These are phyloP conservation scores for Rhizopogon roseolus DNA, from an alignment of 768 basidiomycete genomes.

Conservation along the genomic window DNA sequence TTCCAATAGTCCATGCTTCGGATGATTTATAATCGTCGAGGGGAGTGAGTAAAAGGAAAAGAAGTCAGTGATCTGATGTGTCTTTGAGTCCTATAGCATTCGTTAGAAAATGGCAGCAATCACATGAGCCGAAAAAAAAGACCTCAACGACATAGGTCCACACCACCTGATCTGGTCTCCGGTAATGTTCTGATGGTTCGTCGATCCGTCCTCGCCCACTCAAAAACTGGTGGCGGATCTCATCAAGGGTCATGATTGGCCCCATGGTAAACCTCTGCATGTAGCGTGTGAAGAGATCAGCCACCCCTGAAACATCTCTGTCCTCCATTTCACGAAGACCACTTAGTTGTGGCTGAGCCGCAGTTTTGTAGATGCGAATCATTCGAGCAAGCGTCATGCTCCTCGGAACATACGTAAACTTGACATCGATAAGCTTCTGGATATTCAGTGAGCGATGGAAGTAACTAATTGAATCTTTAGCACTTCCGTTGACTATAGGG, in stretches of 20 bases:
- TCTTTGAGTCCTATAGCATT: conserved; percentile 63
- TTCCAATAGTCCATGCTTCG: conserved; percentile 71
- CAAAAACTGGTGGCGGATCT: conserved; percentile 82
- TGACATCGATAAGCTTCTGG: conserved; percentile 84
- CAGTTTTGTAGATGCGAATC: conserved; percentile 70
- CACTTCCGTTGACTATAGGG: not conserved
- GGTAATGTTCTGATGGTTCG: conserved; percentile 24
- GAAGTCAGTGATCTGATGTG: conserved; percentile 87
- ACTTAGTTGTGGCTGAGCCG: conserved; percentile 41
- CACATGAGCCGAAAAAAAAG: not conserved
- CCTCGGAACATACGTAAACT: conserved; percentile 84
- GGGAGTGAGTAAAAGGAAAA: conserved; percentile 97
- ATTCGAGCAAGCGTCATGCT: conserved; percentile 89
- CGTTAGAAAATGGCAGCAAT: not conserved
- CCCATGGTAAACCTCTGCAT: conserved; percentile 84
- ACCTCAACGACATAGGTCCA: conserved; percentile 98
- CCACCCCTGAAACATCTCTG: conserved; percentile 66
- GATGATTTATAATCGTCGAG: conserved; percentile 80
- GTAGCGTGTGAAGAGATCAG: conserved; percentile 67
- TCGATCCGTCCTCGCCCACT: conserved; percentile 68
- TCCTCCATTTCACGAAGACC: conserved; percentile 90
- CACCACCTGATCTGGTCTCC: conserved; percentile 78
- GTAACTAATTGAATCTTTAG: conserved; percentile 49
- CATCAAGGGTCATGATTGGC: conserved; percentile 69
- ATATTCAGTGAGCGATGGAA: conserved; percentile 90